phyloP scores from a whole-genome alignment of 345 rosid genomes.

The Moricandia arvensis region DNA sequence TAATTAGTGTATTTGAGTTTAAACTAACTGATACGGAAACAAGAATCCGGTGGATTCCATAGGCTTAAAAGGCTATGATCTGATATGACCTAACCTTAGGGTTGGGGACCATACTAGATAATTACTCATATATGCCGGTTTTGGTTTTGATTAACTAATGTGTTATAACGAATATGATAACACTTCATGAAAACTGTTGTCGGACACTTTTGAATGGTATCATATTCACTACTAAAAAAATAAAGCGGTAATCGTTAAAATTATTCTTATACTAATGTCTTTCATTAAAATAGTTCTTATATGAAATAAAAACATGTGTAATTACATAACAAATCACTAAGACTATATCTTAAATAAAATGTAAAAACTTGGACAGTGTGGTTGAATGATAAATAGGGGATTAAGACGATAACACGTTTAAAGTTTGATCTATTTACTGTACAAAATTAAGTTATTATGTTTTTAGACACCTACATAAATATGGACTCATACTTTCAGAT shows the following conservation, averaged over 20 bases:
- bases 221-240: background rate
- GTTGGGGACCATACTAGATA: conserved; percentile 30
- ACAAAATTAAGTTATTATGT: too few relatives aligned
- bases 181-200: background rate
- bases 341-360: background rate
- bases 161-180: background rate
- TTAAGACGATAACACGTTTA: too few relatives aligned
- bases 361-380: too few relatives aligned
- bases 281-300: background rate
- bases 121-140: conserved; percentile 15
- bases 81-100: conserved; percentile 15
- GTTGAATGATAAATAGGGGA: too few relatives aligned
- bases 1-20: background rate
- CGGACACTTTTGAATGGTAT: background rate
- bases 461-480: too few relatives aligned
- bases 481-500: too few relatives aligned
- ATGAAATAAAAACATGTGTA: background rate
- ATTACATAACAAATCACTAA: background rate
- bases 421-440: too few relatives aligned
- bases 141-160: conserved; percentile 9
- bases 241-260: too few relatives aligned
- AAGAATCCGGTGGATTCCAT: conserved; percentile 30
- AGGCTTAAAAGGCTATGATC: conserved; percentile 25
- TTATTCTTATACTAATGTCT: too few relatives aligned
- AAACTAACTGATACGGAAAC: conserved; percentile 11